Evolutionary conservation across 1,139 yeast genomes (phyloP).

Genomic region (Yamadazyma trypodendri): DNA sequence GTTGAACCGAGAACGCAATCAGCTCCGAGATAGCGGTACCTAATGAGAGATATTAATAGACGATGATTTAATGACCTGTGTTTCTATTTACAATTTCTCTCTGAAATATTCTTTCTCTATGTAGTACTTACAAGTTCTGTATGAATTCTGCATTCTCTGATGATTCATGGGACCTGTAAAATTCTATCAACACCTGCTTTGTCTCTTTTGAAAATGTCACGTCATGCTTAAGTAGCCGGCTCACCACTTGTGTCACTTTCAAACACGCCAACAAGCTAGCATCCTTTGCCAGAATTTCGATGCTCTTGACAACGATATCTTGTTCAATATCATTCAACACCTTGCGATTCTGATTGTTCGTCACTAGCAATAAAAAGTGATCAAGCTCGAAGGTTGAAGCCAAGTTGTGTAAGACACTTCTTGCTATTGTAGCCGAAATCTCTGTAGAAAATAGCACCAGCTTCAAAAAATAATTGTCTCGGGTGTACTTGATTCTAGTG

Average conservation of each 20-base stretch:
- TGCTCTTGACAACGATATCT: constrained; percentile 15
- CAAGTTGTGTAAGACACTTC: constrained; percentile 21
- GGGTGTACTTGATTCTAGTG: constrained; percentile 11
- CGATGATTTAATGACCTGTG: too few relatives aligned
- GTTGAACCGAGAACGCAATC: constrained; percentile 11
- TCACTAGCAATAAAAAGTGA: constrained; percentile 23
- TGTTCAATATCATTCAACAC: constrained; percentile 16
- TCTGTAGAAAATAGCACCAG: constrained; percentile 28
- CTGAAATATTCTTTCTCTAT: not conserved
- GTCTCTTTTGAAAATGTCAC: constrained; percentile 2
- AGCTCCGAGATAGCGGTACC: too few relatives aligned
- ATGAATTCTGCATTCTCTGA: constrained; percentile 2
- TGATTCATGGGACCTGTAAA: not conserved
- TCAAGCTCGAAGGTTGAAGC: constrained; percentile 26
- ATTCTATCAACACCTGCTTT: not conserved
- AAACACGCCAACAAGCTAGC: constrained; percentile 1
- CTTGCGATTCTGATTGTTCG: constrained; percentile 15
- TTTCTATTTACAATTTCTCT: not conserved
- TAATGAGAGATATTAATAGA: too few relatives aligned
- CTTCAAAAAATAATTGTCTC: constrained; percentile 30
- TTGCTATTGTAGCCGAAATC: constrained; percentile 19
- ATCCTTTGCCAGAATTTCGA: constrained; percentile 1
- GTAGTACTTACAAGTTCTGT: not conserved
- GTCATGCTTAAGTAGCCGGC: constrained; percentile 7
- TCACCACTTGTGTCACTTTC: constrained; percentile 9